phyloP scores from a whole-genome alignment of 495 filamentous ascomycete species.

The Tuber umbilicatum region DNA sequence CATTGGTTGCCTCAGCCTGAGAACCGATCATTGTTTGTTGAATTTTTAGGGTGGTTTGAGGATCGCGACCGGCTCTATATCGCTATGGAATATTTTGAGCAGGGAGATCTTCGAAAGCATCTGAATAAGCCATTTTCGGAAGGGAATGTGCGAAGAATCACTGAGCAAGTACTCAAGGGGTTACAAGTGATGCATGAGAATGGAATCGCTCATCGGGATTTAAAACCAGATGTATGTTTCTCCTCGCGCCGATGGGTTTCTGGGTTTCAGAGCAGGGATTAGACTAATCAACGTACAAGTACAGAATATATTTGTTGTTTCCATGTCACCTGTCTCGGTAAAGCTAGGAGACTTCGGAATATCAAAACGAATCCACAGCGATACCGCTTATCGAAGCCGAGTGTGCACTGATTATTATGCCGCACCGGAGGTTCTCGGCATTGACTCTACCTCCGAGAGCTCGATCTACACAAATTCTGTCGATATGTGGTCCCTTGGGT shows the following conservation, averaged over 20 bases:
- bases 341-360: slow-evolving; percentile 6
- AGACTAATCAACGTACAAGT: no score
- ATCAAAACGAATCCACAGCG: not conserved
- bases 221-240: slow-evolving; percentile 5
- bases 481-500: slow-evolving; percentile 7
- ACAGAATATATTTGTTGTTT: no score
- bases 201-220: slow-evolving; percentile 1
- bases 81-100: no score
- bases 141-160: slow-evolving; percentile 10
- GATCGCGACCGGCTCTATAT: no score
- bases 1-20: no score
- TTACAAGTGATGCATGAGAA: slow-evolving; percentile 8
- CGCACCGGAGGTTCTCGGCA: not conserved
- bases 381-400: not conserved
- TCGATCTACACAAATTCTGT: slow-evolving; percentile 3
- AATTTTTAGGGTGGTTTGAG: no score
- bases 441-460: not conserved
- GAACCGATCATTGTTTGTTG: no score
- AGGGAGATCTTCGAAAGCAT: no score
- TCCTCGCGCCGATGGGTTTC: not conserved
- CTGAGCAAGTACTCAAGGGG: slow-evolving; percentile 13
- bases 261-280: no score
- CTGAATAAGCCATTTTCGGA: not conserved
- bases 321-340: no score
- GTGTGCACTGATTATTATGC: not conserved